Conservation (phyloP, 2,329 filamentous ascomycete genomes). For the Paecilomyces formosus region DNA sequence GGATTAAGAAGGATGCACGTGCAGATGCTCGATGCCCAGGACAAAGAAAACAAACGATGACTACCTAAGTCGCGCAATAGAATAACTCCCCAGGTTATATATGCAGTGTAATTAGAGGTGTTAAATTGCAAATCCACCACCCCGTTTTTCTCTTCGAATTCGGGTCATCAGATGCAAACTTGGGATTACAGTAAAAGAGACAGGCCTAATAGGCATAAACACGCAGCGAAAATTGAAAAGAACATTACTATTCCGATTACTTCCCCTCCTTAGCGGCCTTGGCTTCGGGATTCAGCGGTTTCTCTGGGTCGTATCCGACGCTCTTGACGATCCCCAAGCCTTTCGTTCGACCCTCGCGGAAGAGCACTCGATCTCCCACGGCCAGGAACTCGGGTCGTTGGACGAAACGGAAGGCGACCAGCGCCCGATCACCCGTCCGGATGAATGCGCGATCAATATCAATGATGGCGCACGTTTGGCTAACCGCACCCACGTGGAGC, state of each 20-base stretch:
- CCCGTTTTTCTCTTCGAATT: neutral
- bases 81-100: neutral
- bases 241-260: neutral
- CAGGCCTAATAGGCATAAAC: neutral
- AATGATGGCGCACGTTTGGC: constrained; percentile 93
- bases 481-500: constrained; percentile 91
- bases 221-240: neutral
- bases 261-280: constrained; percentile 15
- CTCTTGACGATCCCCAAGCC: constrained; percentile 90
- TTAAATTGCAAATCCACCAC: neutral
- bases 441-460: constrained; percentile 96
- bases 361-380: constrained; percentile 81
- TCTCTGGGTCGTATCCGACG: constrained; percentile 71
- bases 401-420: constrained; percentile 89
- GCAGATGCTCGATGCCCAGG: neutral
- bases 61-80: neutral
- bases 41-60: neutral
- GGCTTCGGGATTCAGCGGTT: constrained; percentile 39
- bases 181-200: neutral
- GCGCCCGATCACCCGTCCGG: constrained; percentile 86
- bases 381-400: constrained; percentile 89
- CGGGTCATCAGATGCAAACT: neutral
- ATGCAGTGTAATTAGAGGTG: neutral
- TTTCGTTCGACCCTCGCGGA: constrained; percentile 91
- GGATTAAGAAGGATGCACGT: neutral